Evolutionary conservation across 2,329 filamentous ascomycete species (phyloP).

Genomic region (Monilinia fructicola): DNA sequence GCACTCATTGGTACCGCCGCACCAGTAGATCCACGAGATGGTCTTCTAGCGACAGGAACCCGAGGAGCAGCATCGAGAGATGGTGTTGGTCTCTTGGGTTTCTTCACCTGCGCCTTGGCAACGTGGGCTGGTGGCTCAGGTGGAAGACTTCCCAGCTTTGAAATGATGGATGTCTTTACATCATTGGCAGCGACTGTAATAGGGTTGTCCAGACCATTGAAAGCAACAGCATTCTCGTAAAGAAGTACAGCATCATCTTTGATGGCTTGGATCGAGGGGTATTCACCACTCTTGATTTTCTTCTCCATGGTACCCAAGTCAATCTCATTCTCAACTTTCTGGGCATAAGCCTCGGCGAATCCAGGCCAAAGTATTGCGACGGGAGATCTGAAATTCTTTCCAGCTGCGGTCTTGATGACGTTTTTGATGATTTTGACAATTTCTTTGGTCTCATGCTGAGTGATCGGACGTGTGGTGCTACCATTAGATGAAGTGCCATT

Average conservation of each 20-base stretch:
- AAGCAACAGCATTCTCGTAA: conserved; percentile 72
- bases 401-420: conserved; percentile 83
- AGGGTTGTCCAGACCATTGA: conserved; percentile 78
- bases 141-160: conserved; percentile 46
- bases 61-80: conserved; percentile 42
- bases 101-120: conserved; percentile 54
- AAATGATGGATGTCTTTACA: conserved; percentile 61
- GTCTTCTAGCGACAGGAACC: conserved; percentile 42
- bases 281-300: conserved; percentile 67
- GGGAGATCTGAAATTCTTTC: conserved; percentile 71
- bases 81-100: conserved; percentile 59
- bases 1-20: conserved; percentile 41
- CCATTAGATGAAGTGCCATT: conserved; percentile 32
- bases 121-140: conserved; percentile 47
- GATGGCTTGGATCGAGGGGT: conserved; percentile 69
- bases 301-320: conserved; percentile 81
- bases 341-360: conserved; percentile 71
- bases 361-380: conserved; percentile 74
- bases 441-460: conserved; percentile 59
- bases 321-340: conserved; percentile 73
- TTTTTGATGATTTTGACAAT: conserved; percentile 66
- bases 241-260: conserved; percentile 74
- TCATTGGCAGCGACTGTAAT: conserved; percentile 61
- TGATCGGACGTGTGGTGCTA: conserved; percentile 45
- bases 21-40: conserved; percentile 38